Evolutionary conservation across 2,329 filamentous ascomycete genomes (phyloP).

Genomic region (Phymatotrichopsis omnivora): DNA sequence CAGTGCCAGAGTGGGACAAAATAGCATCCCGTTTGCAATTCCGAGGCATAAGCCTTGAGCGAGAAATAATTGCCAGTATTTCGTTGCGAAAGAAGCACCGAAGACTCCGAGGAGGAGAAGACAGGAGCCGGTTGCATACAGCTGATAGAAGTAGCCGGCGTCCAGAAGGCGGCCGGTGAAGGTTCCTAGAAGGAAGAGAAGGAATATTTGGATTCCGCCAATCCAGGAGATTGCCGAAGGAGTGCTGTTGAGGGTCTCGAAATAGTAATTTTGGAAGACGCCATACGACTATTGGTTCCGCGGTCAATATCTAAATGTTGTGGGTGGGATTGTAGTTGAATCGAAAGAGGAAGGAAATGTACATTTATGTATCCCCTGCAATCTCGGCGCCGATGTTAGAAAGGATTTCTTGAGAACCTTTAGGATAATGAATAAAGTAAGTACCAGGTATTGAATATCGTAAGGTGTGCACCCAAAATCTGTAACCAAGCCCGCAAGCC

Average conservation of each 20-base stretch:
- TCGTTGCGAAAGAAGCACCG: slow-evolving; percentile 38
- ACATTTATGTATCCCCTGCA: slow-evolving; percentile 29
- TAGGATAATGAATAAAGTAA: slow-evolving; percentile 1
- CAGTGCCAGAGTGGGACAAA: slow-evolving; percentile 37
- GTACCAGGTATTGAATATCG: slow-evolving; percentile 34
- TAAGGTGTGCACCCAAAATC: slow-evolving; percentile 31
- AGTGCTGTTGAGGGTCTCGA: slow-evolving; percentile 31
- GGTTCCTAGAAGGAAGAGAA: slow-evolving; percentile 38
- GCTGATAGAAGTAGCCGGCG: slow-evolving; percentile 36
- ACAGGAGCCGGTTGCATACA: slow-evolving; percentile 30
- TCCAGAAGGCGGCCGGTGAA: slow-evolving; percentile 38
- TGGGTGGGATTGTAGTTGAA: background rate
- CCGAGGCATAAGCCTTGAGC: slow-evolving; percentile 39
- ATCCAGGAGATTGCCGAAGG: slow-evolving; percentile 40
- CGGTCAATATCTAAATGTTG: background rate
- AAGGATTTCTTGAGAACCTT: background rate
- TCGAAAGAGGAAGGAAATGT: slow-evolving; percentile 4
- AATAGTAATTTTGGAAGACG: slow-evolving; percentile 41
- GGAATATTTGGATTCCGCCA: slow-evolving; percentile 39
- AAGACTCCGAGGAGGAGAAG: slow-evolving; percentile 39
- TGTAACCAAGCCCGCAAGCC: slow-evolving; percentile 34
- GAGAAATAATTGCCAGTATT: slow-evolving; percentile 44
- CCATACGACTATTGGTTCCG: slow-evolving; percentile 34
- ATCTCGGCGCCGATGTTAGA: background rate
- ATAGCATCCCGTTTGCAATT: slow-evolving; percentile 38